Evolutionary conservation across 768 basidiomycete genomes (phyloP).

Genomic region (Boletus reticuloceps): DNA sequence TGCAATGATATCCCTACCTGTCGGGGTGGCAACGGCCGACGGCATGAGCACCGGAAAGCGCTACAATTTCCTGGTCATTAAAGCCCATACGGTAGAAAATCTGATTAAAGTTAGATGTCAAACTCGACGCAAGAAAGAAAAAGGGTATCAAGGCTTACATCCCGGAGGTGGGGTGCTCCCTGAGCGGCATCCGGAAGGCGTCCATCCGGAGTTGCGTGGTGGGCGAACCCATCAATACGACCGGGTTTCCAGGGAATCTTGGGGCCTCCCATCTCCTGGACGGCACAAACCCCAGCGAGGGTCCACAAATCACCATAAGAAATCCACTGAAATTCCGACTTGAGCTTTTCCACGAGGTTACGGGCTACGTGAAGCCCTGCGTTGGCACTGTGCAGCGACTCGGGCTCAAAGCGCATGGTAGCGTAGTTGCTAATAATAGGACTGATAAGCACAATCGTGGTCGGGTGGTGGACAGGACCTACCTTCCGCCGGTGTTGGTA

Average conservation of each 20-base stretch:
- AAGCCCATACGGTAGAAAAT: conserved; percentile 84
- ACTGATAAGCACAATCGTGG: conserved; percentile 1
- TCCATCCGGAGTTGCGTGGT: conserved; percentile 79
- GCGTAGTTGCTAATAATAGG: conserved; percentile 78
- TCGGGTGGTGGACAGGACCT: conserved; percentile 9
- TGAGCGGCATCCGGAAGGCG: conserved; percentile 86
- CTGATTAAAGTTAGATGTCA: conserved; percentile 18
- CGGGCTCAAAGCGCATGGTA: conserved; percentile 96
- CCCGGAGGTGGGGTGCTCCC: conserved; percentile 81
- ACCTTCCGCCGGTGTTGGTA: conserved; percentile 78
- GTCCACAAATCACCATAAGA: conserved; percentile 98
- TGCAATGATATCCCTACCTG: conserved; percentile 41
- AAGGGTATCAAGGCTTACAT: conserved; percentile 40
- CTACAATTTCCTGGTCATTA: conserved; percentile 97
- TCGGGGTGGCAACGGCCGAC: conserved; percentile 92
- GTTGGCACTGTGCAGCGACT: conserved; percentile 81
- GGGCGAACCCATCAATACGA: conserved; percentile 80
- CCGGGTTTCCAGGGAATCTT: conserved; percentile 93
- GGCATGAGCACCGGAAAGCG: conserved; percentile 91
- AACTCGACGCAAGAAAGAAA: not conserved
- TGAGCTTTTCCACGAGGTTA: conserved; percentile 78
- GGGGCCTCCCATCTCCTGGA: conserved; percentile 93
- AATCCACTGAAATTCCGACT: conserved; percentile 89
- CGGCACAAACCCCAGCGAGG: conserved; percentile 85
- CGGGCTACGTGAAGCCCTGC: conserved; percentile 81